Conservation (phyloP, 305 asterid genomes). For the Fraxinus baroniana region DNA sequence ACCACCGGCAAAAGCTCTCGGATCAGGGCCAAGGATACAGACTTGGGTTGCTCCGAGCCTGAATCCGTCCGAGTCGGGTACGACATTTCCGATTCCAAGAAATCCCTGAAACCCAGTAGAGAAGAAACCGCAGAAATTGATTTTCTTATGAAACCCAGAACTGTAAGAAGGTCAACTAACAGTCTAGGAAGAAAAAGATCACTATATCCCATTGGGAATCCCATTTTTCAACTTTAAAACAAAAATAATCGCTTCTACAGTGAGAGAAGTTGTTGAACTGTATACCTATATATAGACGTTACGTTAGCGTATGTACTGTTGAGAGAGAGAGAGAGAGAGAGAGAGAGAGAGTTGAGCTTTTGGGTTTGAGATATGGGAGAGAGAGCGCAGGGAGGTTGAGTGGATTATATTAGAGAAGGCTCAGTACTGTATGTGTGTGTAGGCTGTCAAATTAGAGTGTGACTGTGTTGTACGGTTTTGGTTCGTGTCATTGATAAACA, state of each 20-base stretch:
- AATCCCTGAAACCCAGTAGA: conserved; percentile 37
- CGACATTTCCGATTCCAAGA: conserved; percentile 36
- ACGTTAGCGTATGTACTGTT: not conserved
- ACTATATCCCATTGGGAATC: conserved; percentile 44
- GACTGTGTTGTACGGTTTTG: no score
- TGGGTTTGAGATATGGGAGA: not conserved
- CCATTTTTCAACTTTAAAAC: conserved; percentile 25
- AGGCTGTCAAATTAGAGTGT: not conserved
- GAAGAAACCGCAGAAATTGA: conserved; percentile 15
- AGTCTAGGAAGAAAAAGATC: conserved; percentile 44
- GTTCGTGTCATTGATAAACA: no score
- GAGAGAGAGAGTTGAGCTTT: not conserved
- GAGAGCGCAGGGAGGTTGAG: not conserved
- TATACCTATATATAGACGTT: not conserved
- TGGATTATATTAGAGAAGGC: not conserved
- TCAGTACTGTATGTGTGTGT: not conserved
- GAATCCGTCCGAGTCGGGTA: conserved; percentile 20
- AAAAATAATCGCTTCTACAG: not conserved
- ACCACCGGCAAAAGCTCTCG: conserved; percentile 72
- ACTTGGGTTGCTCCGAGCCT: conserved; percentile 25
- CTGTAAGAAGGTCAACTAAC: conserved; percentile 28
- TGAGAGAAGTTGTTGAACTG: not conserved
- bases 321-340: not conserved
- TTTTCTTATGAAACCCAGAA: conserved; percentile 34
- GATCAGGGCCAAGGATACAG: conserved; percentile 53